Conservation (phyloP, 352 stramenopile genomes). For the Globisporangium spiculum region DNA sequence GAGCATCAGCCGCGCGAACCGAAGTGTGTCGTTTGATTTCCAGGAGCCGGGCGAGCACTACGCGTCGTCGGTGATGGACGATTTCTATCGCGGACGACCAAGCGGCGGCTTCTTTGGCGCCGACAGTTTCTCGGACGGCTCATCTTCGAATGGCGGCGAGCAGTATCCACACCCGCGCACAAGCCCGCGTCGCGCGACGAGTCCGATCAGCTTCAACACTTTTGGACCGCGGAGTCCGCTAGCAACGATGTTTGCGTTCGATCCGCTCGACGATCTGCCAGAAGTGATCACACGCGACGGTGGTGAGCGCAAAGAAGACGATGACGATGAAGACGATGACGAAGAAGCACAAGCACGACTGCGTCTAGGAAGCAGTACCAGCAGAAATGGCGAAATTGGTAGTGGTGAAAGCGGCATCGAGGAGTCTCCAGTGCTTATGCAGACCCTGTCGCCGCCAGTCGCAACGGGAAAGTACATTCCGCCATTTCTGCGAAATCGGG, state of each 20-base stretch:
- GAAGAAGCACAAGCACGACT: neutral
- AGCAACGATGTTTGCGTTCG: constrained; percentile 67
- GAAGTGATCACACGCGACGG: constrained; percentile 24
- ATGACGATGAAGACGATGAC: constrained; percentile 11
- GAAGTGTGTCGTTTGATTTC: constrained; percentile 76
- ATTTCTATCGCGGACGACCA: constrained; percentile 48
- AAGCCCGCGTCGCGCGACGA: constrained; percentile 55
- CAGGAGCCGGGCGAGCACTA: constrained; percentile 55
- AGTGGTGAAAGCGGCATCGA: constrained; percentile 2
- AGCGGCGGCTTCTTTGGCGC: constrained; percentile 44
- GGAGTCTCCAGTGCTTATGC: constrained; percentile 34
- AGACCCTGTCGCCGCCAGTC: constrained; percentile 57
- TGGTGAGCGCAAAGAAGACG: constrained; percentile 22
- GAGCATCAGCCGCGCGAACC: constrained; percentile 67
- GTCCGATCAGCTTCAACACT: constrained; percentile 48
- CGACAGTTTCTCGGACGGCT: constrained; percentile 56
- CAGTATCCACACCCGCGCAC: constrained; percentile 27
- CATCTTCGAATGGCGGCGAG: constrained; percentile 23
- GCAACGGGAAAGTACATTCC: constrained; percentile 67
- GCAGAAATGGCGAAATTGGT: constrained; percentile 4
- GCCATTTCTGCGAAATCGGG: constrained; percentile 68
- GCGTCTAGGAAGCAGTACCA: neutral
- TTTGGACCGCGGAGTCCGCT: constrained; percentile 71
- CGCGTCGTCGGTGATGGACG: constrained; percentile 35
- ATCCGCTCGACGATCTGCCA: constrained; percentile 63